Evolutionary conservation across 257 asterid genomes (phyloP), one percentile per base, ranked within the genome.

Genomic region (Ophiorrhiza pumila): DNA sequence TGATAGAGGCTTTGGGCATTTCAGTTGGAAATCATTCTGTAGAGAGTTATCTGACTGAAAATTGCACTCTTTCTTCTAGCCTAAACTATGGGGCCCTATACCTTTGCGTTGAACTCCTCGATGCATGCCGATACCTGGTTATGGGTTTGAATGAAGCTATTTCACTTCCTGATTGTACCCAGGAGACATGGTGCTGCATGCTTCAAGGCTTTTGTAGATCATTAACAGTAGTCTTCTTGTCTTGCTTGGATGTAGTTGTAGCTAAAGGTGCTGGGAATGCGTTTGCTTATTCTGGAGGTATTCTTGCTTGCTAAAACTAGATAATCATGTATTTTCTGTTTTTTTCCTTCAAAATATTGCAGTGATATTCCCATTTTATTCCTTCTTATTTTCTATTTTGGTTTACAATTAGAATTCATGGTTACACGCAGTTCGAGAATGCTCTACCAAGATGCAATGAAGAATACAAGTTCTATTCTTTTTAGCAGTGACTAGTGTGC

Each of bases 41-140:
- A 10, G 75, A 71, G 74, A 71, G 79, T 69, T 56, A 53, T 76
- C 71, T 27, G 12, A 68, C 80, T 20, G 85, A 77, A 78, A 78
- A 76, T 64, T 11, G 72, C 62, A 23, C 69, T 60, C 74, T 79
- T 75, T 66, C 80, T 22, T 76, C 74, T 76, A 78, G 69, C 77
- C 79, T 71, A 23, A 84, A 85, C 74, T 90, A 84, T 78, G 93
- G 92, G 62, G 81, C 87, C 71, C 75, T 90, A 74, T 87, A 90
- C 83, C 89, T 92, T 76, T 90, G 89, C 50, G 76, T 82, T 29
- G 90, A 92, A 75, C 84, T 95, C 83, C 93, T 95, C 75, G 80
- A 85, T 62, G 96, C 96, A 17, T 84, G 91, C 86, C 84, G 94
- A 89, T 77, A 69, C 74, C 73, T 95, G 84, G 79, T 80, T 45